These are phyloP conservation scores for Logfia minima DNA, from an alignment of 129 eudicot genomes.

Conservation along the genomic window DNA sequence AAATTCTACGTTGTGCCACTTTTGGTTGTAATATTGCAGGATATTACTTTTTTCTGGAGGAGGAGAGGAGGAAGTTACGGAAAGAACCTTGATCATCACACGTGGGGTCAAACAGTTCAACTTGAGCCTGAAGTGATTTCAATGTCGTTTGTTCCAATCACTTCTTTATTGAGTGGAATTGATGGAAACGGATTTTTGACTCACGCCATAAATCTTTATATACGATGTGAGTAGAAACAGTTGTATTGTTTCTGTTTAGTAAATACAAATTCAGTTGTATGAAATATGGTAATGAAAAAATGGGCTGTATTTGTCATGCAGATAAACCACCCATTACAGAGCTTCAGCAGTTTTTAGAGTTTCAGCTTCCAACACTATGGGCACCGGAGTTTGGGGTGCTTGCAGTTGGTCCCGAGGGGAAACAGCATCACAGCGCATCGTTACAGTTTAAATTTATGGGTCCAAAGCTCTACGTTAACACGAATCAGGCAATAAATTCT, in stretches of 20 bases:
- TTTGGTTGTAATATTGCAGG: slow-evolving; percentile 40
- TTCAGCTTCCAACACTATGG: slow-evolving; percentile 78
- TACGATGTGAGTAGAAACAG: slow-evolving; percentile 56
- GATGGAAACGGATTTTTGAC: slow-evolving; percentile 73
- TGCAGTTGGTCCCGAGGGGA: slow-evolving; percentile 69
- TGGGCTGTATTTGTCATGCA: slow-evolving; percentile 29
- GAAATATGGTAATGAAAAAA: slow-evolving; percentile 1
- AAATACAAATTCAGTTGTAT: neutral
- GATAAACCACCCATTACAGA: slow-evolving; percentile 81
- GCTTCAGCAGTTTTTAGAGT: slow-evolving; percentile 67
- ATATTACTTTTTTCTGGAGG: slow-evolving; percentile 64
- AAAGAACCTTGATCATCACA: slow-evolving; percentile 45
- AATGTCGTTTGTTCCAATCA: slow-evolving; percentile 69
- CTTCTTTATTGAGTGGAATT: slow-evolving; percentile 66
- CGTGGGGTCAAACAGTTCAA: slow-evolving; percentile 74
- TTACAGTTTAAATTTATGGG: slow-evolving; percentile 71
- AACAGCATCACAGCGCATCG: slow-evolving; percentile 51
- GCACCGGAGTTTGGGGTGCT: slow-evolving; percentile 77
- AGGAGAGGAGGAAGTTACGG: slow-evolving; percentile 70
- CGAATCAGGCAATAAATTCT: slow-evolving; percentile 44
- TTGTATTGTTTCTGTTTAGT: neutral
- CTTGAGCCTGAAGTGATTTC: slow-evolving; percentile 67
- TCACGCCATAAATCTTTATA: slow-evolving; percentile 75
- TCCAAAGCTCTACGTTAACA: slow-evolving; percentile 73
- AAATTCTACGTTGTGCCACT: neutral